These are phyloP conservation scores for Tricholoma saponaceum DNA, from an alignment of 768 basidiomycete genomes.

Conservation along the genomic window DNA sequence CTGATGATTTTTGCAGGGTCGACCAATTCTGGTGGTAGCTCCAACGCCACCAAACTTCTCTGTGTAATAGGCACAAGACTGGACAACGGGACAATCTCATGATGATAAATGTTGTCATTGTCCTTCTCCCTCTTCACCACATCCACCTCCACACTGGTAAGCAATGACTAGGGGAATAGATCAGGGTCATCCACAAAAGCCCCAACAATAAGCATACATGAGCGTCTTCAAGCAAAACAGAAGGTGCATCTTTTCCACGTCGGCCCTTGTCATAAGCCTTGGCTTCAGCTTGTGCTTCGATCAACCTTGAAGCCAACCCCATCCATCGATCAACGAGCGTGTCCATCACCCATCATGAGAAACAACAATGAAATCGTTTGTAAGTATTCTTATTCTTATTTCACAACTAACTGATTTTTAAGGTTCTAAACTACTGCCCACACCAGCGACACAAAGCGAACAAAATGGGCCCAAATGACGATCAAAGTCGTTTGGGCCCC, in stretches of 20 bases:
- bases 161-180: conserved; percentile 55
- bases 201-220: conserved; percentile 47
- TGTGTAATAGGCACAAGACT: conserved; percentile 62
- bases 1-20: conserved; percentile 56
- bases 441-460: too few relatives aligned
- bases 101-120: conserved; percentile 94
- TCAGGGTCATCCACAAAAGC: background rate
- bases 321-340: too few relatives aligned
- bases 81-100: conserved; percentile 73
- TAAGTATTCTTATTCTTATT: too few relatives aligned
- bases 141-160: conserved; percentile 65
- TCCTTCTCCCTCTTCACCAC: conserved; percentile 77
- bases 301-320: conserved; percentile 70
- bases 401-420: too few relatives aligned
- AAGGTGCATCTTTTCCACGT: conserved; percentile 52
- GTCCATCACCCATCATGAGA: too few relatives aligned
- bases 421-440: too few relatives aligned
- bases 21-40: conserved; percentile 48
- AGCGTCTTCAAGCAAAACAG: conserved; percentile 74
- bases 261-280: conserved; percentile 69
- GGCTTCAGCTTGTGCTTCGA: conserved; percentile 60
- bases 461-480: too few relatives aligned
- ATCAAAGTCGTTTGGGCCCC: too few relatives aligned
- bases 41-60: conserved; percentile 61
- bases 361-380: too few relatives aligned